These are phyloP conservation scores for Serpula lacrymans DNA, from an alignment of 768 basidiomycete species.

Conservation along the genomic window DNA sequence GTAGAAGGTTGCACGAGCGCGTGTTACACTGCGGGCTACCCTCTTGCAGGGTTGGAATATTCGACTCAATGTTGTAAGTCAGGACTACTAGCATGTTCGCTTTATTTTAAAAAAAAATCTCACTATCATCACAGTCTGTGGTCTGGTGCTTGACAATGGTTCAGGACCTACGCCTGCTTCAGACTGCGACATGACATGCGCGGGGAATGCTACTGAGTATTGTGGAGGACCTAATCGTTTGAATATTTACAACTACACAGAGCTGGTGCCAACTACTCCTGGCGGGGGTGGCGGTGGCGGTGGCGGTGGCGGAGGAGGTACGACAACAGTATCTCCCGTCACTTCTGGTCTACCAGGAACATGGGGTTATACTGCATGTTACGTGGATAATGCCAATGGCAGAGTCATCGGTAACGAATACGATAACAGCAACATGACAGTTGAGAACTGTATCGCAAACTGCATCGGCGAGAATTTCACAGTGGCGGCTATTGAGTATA, in stretches of 20 bases:
- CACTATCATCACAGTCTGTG: conserved; percentile 44
- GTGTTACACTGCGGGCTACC: conserved; percentile 53
- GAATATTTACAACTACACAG: conserved; percentile 69
- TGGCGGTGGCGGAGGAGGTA: conserved; percentile 11
- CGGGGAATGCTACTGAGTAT: conserved; percentile 58
- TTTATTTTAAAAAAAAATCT: too few species aligned
- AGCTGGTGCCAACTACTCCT: conserved; percentile 41
- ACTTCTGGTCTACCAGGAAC: conserved; percentile 47
- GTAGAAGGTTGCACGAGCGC: conserved; percentile 50
- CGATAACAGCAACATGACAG: conserved; percentile 43
- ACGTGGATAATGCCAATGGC: conserved; percentile 68
- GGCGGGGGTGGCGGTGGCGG: conserved; percentile 35
- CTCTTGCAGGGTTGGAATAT: conserved; percentile 37
- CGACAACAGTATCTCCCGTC: conserved; percentile 40
- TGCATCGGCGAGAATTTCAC: conserved; percentile 59
- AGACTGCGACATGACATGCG: conserved; percentile 67
- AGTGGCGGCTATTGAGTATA: conserved; percentile 68
- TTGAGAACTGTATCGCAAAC: conserved; percentile 57
- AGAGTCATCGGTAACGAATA: conserved; percentile 51
- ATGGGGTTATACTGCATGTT: conserved; percentile 66
- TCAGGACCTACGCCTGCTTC: conserved; percentile 44
- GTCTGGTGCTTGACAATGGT: conserved; percentile 39
- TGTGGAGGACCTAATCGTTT: conserved; percentile 73
- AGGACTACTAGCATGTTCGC: background rate
- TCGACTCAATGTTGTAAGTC: conserved; percentile 54